Evolutionary conservation across 768 basidiomycete genomes (phyloP).

Genomic region (Mycena polygramma): DNA sequence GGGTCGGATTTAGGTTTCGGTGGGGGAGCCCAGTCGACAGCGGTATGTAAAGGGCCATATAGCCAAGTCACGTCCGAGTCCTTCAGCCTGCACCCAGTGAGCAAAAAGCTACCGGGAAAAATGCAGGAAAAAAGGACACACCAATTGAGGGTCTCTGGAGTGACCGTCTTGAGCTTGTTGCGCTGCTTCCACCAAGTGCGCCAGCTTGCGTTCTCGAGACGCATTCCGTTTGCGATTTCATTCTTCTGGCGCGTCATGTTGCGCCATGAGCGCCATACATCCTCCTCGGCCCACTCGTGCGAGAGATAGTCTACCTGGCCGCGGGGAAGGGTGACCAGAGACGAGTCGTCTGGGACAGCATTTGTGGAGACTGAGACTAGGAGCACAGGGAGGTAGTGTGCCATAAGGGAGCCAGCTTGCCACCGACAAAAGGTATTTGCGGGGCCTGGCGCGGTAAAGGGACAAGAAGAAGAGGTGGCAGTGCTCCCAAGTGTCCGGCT

Average conservation of each 20-base stretch:
- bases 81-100: slow-evolving; percentile 81
- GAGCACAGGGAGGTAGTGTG: slow-evolving; percentile 78
- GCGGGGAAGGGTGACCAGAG: slow-evolving; percentile 85
- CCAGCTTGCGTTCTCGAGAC: slow-evolving; percentile 99
- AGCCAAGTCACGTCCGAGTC: slow-evolving; percentile 99
- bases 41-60: slow-evolving; percentile 96
- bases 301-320: slow-evolving; percentile 99
- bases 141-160: slow-evolving; percentile 99
- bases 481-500: no score
- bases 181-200: slow-evolving; percentile 99
- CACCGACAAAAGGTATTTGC: no score
- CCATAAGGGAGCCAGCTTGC: slow-evolving; percentile 52
- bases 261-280: slow-evolving; percentile 98
- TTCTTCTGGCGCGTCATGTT: slow-evolving; percentile 99
- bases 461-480: no score
- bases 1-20: slow-evolving; percentile 64
- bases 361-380: slow-evolving; percentile 73
- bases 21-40: slow-evolving; percentile 85
- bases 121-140: slow-evolving; percentile 55
- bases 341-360: slow-evolving; percentile 78
- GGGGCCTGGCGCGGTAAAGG: no score
- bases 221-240: slow-evolving; percentile 94
- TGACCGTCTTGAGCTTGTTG: slow-evolving; percentile 94
- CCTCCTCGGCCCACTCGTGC: slow-evolving; percentile 97
- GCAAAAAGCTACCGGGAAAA: slow-evolving; percentile 24